A percentile compares a stretch with the other conserved stretches of the same genome.
These are phyloP conservation scores for Teunomyces aglyptinius DNA, from an alignment of 805 yeast species.

Conservation along the genomic window DNA sequence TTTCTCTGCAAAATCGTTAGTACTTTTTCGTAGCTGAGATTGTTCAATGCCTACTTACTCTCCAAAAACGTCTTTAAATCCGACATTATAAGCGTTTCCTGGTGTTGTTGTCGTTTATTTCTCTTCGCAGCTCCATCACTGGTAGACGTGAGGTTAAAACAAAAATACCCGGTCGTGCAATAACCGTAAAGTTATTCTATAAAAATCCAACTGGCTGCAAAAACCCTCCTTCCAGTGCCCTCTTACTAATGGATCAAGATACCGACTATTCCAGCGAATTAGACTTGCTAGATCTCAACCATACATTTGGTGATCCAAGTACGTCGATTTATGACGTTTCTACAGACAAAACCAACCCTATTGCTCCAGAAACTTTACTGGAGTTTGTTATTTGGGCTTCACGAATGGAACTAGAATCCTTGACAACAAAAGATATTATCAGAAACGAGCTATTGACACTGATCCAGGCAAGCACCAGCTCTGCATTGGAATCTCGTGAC, in stretches of 20 bases:
- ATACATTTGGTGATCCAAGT: not conserved
- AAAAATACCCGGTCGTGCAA: not conserved
- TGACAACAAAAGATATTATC: constrained; percentile 19
- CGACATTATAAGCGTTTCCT: constrained; percentile 9
- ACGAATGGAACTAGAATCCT: constrained; percentile 27
- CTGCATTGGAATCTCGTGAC: not conserved
- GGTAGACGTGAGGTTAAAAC: not conserved
- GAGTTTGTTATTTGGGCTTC: constrained; percentile 28
- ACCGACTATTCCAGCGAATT: constrained; percentile 23
- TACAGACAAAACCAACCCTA: not conserved
- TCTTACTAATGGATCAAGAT: constrained; percentile 7
- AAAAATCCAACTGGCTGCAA: not conserved
- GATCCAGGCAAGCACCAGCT: not conserved
- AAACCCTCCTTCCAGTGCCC: not conserved
- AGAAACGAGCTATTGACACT: not conserved
- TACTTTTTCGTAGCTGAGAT: not conserved
- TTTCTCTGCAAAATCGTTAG: constrained; percentile 34
- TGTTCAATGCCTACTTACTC: constrained; percentile 10
- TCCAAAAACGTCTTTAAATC: constrained; percentile 13
- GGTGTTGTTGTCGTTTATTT: not conserved
- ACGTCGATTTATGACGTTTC: not conserved
- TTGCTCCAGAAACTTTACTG: not conserved
- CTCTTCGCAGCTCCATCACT: not conserved
- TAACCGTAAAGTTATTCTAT: not conserved
- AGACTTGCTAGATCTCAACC: constrained; percentile 5